Conservation (phyloP, 2,329 filamentous ascomycete genomes). For the Talaromyces sp. region DNA sequence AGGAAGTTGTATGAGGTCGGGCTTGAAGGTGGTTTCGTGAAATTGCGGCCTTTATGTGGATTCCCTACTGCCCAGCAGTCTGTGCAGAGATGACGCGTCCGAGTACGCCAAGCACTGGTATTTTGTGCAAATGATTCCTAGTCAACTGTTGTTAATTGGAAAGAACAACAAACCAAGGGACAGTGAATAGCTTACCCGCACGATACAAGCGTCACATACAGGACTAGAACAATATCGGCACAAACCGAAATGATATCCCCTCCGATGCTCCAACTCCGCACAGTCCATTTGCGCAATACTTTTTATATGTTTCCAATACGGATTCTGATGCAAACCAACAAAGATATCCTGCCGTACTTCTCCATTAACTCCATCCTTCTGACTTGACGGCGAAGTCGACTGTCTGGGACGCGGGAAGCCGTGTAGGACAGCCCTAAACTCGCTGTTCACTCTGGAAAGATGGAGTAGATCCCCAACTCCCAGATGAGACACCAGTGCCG, state of each 20-base stretch:
- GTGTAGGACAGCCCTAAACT: constrained; percentile 24
- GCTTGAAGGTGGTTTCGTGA: constrained; percentile 14
- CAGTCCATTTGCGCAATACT: constrained; percentile 21
- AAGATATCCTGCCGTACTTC: constrained; percentile 19
- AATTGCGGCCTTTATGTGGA: constrained; percentile 20
- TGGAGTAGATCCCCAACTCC: constrained; percentile 26
- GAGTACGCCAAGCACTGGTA: constrained; percentile 27
- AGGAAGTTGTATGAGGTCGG: constrained; percentile 15
- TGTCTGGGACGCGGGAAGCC: constrained; percentile 20
- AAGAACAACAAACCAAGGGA: background rate
- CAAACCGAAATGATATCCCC: constrained; percentile 18
- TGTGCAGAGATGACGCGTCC: constrained; percentile 25
- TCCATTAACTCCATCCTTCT: background rate
- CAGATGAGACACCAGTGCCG: constrained; percentile 20
- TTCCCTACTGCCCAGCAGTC: constrained; percentile 26
- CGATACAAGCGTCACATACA: constrained; percentile 29
- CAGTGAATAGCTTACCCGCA: constrained; percentile 17
- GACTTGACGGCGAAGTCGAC: background rate
- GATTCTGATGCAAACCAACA: constrained; percentile 26
- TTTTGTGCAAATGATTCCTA: constrained; percentile 24
- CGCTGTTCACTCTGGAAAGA: constrained; percentile 22
- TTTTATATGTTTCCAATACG: constrained; percentile 27
- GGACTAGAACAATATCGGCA: constrained; percentile 28
- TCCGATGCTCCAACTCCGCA: constrained; percentile 23
- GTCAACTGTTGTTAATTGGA: background rate